These are phyloP conservation scores for Ceratocystis papillata DNA, from an alignment of 2,329 filamentous ascomycete species.

Conservation along the genomic window DNA sequence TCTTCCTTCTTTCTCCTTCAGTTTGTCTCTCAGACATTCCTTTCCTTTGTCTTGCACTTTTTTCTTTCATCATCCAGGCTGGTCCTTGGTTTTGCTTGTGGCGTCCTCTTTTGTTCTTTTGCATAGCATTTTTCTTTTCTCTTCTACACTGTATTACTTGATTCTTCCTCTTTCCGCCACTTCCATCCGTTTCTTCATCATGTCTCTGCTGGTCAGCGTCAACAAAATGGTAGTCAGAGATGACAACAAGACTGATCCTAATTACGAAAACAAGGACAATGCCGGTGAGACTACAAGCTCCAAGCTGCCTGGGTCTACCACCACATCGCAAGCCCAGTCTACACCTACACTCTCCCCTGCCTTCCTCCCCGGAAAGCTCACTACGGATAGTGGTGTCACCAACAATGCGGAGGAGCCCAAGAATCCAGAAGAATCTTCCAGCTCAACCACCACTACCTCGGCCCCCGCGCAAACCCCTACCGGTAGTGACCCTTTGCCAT, in stretches of 20 bases:
- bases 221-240: background rate
- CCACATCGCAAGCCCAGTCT: background rate
- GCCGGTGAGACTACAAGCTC: background rate
- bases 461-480: background rate
- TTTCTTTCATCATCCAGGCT: background rate
- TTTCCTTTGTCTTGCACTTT: background rate
- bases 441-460: constrained; percentile 4
- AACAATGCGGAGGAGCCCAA: constrained; percentile 16
- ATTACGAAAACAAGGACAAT: background rate
- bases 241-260: background rate
- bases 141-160: background rate
- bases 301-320: background rate
- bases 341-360: background rate
- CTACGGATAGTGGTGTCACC: constrained; percentile 3
- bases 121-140: constrained; percentile 3
- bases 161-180: background rate
- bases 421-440: constrained; percentile 11
- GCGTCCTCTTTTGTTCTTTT: background rate
- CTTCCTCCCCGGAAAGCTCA: background rate
- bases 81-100: background rate
- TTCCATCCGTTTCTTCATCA: background rate
- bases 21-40: background rate
- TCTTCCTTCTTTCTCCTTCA: constrained; percentile 4
- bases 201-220: constrained; percentile 15
- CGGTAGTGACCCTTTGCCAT: background rate